Percentiles rank a stretch among this genome's conserved stretches.
These are phyloP conservation scores for Cyclostephanos invisitatus DNA, from an alignment of 108 stramenopile species.

Conservation along the genomic window DNA sequence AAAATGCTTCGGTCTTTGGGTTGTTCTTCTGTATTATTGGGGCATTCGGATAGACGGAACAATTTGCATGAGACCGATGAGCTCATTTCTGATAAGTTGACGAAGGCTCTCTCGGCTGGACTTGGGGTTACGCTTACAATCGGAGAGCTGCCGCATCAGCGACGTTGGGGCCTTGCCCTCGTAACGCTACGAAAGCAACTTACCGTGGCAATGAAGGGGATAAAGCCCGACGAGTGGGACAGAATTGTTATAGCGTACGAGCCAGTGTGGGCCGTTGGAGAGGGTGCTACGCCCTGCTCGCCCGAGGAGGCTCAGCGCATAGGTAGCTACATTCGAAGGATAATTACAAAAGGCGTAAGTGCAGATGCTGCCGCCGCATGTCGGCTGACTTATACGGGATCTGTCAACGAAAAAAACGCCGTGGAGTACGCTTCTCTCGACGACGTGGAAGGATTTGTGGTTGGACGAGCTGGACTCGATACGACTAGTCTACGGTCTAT, in stretches of 20 bases:
- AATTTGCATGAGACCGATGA: conserved; percentile 18
- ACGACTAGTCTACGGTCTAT: background rate
- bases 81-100: conserved; percentile 15
- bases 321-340: conserved; percentile 4
- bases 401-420: conserved; percentile 18
- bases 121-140: conserved; percentile 15
- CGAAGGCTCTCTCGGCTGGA: conserved; percentile 4
- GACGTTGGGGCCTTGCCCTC: conserved; percentile 7
- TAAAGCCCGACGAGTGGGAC: conserved; percentile 1
- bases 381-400: conserved; percentile 23
- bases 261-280: conserved; percentile 22
- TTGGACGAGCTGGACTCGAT: conserved; percentile 1
- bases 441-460: conserved; percentile 3
- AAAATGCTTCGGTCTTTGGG: background rate
- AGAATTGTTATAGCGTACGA: conserved; percentile 1
- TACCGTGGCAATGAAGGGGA: background rate
- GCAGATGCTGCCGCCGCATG: conserved; percentile 17
- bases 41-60: conserved; percentile 10
- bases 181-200: conserved; percentile 11
- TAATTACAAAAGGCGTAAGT: background rate
- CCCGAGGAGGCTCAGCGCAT: conserved; percentile 22
- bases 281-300: conserved; percentile 19
- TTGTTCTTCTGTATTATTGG: background rate
- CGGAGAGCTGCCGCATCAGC: conserved; percentile 8
- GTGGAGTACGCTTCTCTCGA: background rate